Evolutionary conservation across 2,329 filamentous ascomycete species (phyloP).

Genomic region (Aspergillus thermomutatus): DNA sequence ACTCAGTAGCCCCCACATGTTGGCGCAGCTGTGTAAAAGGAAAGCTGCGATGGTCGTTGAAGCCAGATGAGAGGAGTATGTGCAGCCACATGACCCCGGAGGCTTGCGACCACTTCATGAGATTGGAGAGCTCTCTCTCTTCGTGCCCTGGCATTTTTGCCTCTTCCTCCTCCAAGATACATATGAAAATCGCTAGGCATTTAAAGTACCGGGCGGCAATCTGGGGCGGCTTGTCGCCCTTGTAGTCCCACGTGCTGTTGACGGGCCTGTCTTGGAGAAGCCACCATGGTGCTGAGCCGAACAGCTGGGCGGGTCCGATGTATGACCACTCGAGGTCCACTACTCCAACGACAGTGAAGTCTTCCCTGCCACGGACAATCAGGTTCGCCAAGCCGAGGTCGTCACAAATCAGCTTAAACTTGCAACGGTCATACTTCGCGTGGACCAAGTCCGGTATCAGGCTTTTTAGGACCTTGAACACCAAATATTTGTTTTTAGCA

Average conservation of each 20-base stretch:
- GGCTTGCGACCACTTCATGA: slow-evolving; percentile 31
- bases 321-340: slow-evolving; percentile 40
- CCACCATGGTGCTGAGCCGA: slow-evolving; percentile 38
- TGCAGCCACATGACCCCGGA: slow-evolving; percentile 38
- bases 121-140: slow-evolving; percentile 27
- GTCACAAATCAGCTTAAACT: slow-evolving; percentile 39
- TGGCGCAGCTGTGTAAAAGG: slow-evolving; percentile 27
- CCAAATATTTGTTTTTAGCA: slow-evolving; percentile 26
- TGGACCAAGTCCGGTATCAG: slow-evolving; percentile 25
- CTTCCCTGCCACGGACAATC: slow-evolving; percentile 32
- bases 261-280: slow-evolving; percentile 32
- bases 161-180: slow-evolving; percentile 32
- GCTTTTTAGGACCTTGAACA: slow-evolving; percentile 26
- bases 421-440: slow-evolving; percentile 22
- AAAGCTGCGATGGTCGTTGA: slow-evolving; percentile 30
- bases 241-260: slow-evolving; percentile 26
- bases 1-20: slow-evolving; percentile 18
- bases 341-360: slow-evolving; percentile 34
- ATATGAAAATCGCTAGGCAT: slow-evolving; percentile 29
- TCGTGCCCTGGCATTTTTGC: slow-evolving; percentile 21
- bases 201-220: slow-evolving; percentile 25
- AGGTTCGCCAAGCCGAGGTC: slow-evolving; percentile 38
- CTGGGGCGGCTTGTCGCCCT: slow-evolving; percentile 19
- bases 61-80: slow-evolving; percentile 32
- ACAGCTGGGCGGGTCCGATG: slow-evolving; percentile 35